A percentile compares a stretch with the other conserved stretches of the same genome.
phyloP scores from a whole-genome alignment of 768 basidiomycete species.

The Ramaria sp. region DNA sequence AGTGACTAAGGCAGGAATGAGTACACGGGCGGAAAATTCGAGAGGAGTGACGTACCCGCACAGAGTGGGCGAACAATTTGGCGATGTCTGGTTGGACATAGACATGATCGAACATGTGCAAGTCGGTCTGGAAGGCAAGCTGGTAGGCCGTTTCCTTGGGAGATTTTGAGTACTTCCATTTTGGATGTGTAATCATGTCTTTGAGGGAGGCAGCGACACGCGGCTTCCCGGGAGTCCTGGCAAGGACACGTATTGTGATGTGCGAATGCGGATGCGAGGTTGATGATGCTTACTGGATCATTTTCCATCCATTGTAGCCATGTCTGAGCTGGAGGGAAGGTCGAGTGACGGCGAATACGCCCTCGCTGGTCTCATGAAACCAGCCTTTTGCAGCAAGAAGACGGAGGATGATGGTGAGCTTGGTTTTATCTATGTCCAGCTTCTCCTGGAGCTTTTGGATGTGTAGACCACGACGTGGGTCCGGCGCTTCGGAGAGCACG shows the following conservation, averaged over 20 bases:
- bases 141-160: constrained; percentile 29
- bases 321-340: constrained; percentile 10
- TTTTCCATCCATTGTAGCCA: constrained; percentile 12
- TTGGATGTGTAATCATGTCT: constrained; percentile 10
- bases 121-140: constrained; percentile 26
- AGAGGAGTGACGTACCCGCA: too few relatives aligned
- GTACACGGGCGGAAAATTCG: too few relatives aligned
- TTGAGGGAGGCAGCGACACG: constrained; percentile 8
- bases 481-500: constrained; percentile 6
- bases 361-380: constrained; percentile 14
- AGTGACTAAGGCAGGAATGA: constrained; percentile 12
- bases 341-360: constrained; percentile 14
- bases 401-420: constrained; percentile 13
- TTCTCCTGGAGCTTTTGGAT: constrained; percentile 10
- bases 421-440: constrained; percentile 12
- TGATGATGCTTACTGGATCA: constrained; percentile 8
- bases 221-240: constrained; percentile 13
- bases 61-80: too few relatives aligned
- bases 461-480: constrained; percentile 5
- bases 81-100: constrained; percentile 6
- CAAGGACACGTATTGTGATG: background rate
- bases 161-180: constrained; percentile 18
- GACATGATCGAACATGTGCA: constrained; percentile 27
- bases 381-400: constrained; percentile 13
- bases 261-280: too few relatives aligned